phyloP scores from a whole-genome alignment of 495 filamentous ascomycete species.

The Podospora pseudoanserina region DNA sequence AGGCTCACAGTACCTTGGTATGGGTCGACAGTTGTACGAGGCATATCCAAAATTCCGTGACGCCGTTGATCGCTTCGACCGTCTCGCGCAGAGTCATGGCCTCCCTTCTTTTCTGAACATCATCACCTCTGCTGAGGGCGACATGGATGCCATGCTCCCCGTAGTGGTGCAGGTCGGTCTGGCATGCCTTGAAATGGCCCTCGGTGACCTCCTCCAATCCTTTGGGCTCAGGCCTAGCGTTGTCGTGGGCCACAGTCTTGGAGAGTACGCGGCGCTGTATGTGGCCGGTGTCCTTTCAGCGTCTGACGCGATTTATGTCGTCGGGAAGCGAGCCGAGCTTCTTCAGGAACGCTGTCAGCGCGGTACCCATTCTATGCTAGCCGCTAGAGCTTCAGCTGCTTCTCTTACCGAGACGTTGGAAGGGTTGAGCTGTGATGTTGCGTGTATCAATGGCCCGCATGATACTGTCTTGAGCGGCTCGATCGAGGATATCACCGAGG shows the following conservation, averaged over 20 bases:
- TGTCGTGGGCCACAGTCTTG: slow-evolving; percentile 78
- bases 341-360: slow-evolving; percentile 62
- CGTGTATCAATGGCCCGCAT: slow-evolving; percentile 56
- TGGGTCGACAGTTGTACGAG: slow-evolving; percentile 65
- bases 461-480: slow-evolving; percentile 58
- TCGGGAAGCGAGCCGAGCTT: slow-evolving; percentile 69
- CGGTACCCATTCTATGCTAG: slow-evolving; percentile 66
- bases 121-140: slow-evolving; percentile 55
- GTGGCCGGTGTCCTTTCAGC: slow-evolving; percentile 74
- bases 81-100: slow-evolving; percentile 61
- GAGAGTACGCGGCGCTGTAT: slow-evolving; percentile 81
- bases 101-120: slow-evolving; percentile 62
- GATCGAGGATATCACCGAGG: slow-evolving; percentile 45
- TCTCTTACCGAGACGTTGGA: slow-evolving; percentile 33
- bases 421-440: slow-evolving; percentile 35
- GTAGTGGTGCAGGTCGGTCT: slow-evolving; percentile 72
- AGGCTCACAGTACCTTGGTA: slow-evolving; percentile 57
- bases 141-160: slow-evolving; percentile 56
- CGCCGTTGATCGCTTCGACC: slow-evolving; percentile 62
- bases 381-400: slow-evolving; percentile 44
- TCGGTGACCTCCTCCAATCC: slow-evolving; percentile 69
- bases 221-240: slow-evolving; percentile 68
- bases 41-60: slow-evolving; percentile 58
- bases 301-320: slow-evolving; percentile 71
- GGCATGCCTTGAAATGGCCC: slow-evolving; percentile 73